Base-by-base conservation (phyloP, 192 early-diverging fungal genomes). In the Nowakowskiella sp. region DNA sequence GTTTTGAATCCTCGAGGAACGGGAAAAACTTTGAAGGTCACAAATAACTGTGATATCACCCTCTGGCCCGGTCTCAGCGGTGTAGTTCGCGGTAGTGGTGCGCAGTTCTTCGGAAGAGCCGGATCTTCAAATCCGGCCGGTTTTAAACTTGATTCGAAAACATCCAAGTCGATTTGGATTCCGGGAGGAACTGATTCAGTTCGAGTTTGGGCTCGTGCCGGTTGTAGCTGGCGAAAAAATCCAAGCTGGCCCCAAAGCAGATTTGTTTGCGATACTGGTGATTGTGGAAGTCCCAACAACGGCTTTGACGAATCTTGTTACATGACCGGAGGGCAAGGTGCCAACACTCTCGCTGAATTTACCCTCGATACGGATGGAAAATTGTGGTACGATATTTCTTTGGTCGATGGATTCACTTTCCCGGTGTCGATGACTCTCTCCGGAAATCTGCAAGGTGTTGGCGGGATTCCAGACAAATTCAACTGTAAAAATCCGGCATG, bases 281-380 rank as follows among this genome's bases (percentile, higher is more conserved):
- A 61, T 52, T 64, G 62, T 43, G 62, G 62, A 7, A 28, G 49
- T 9, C 22, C 16, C 16, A 2, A 0, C 29, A 63, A 63, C 32
- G 36, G 44, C 19, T 66, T 46, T 39, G 65, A 61, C 26, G 45
- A 64, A 29, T 54, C 16, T 19, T 67, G 65, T 46, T 44, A 55
- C 32, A 61, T 59, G 21, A 31, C 53, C 19, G 50, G 51, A 10
- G 59, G 59, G 21, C 42, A 55, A 43, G 21, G 48, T 23, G 60
- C 65, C 19, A 55, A 53, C 2, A 67, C 65, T 1, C 47, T 67
- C 1, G 53, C 59, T 42, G 65, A 67, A 50, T 67, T 67, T 46
- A 62, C 65, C 8, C 62, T 67, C 6, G 24, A 49, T 27, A 64
- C 27, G 24, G 65, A 67, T 32, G n/a, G n/a, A n/a, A n/a, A n/a